phyloP scores from a whole-genome alignment of 176 grass and related monocot species.

The Oryza rufipogon region DNA sequence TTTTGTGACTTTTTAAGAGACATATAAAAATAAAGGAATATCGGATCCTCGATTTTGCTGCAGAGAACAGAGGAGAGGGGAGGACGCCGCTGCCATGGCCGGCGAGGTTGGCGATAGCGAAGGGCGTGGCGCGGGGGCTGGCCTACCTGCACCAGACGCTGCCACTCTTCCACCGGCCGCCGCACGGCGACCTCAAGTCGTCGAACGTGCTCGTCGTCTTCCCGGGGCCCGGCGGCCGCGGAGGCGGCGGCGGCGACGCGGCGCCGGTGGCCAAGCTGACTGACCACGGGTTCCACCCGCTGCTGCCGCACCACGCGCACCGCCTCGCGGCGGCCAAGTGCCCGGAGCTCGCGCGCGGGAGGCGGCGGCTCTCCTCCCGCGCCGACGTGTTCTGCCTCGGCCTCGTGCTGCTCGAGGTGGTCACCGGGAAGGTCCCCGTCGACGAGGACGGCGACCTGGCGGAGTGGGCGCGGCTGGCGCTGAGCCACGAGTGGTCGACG shows the following conservation, averaged over 20 bases:
- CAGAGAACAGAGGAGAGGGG: slow-evolving; percentile 78
- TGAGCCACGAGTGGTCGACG: slow-evolving; percentile 89
- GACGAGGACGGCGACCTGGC: slow-evolving; percentile 76
- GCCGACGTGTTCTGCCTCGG: slow-evolving; percentile 94
- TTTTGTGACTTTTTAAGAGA: too few species aligned
- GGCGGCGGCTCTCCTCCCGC: slow-evolving; percentile 55
- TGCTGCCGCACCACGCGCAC: slow-evolving; percentile 61
- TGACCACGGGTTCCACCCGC: slow-evolving; percentile 70
- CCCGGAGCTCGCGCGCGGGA: slow-evolving; percentile 56
- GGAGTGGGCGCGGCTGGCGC: slow-evolving; percentile 74
- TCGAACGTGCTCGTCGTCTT: slow-evolving; percentile 72
- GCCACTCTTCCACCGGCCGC: slow-evolving; percentile 65
- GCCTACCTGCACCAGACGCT: slow-evolving; percentile 70
- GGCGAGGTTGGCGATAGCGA: slow-evolving; percentile 67
- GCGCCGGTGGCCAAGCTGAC: slow-evolving; percentile 63
- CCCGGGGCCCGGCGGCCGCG: not conserved
- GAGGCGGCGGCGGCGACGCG: not conserved
- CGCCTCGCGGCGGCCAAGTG: slow-evolving; percentile 62
- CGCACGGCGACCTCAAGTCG: slow-evolving; percentile 92
- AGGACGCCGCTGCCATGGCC: slow-evolving; percentile 77
- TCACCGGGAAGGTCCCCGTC: slow-evolving; percentile 76
- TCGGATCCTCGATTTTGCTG: not conserved
- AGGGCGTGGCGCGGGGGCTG: slow-evolving; percentile 69
- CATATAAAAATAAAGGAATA: too few species aligned
- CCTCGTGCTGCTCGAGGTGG: slow-evolving; percentile 74